Percentiles rank a stretch among this genome's conserved stretches.
phyloP scores from a whole-genome alignment of 768 basidiomycete species.

The Suillus plorans region DNA sequence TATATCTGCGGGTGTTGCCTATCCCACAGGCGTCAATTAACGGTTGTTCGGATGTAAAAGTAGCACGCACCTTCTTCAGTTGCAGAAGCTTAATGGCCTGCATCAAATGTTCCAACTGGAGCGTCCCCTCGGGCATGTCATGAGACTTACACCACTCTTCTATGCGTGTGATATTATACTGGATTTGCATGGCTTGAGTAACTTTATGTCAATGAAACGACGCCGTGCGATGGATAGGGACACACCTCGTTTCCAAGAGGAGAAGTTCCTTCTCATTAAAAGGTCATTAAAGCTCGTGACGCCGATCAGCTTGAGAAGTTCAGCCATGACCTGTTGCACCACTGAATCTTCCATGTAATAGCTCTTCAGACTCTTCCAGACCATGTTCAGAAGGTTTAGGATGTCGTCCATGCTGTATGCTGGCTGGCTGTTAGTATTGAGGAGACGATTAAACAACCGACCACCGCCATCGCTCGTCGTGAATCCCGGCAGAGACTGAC shows the following conservation, averaged over 20 bases:
- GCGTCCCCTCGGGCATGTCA: slow-evolving; percentile 97
- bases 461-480: slow-evolving; percentile 94
- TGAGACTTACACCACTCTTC: slow-evolving; percentile 99
- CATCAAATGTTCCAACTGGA: slow-evolving; percentile 98
- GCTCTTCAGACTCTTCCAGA: slow-evolving; percentile 97
- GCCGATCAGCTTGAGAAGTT: slow-evolving; percentile 92
- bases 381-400: slow-evolving; percentile 92
- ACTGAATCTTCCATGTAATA: slow-evolving; percentile 99
- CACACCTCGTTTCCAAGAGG: slow-evolving; percentile 98
- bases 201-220: slow-evolving; percentile 2
- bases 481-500: slow-evolving; percentile 96
- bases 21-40: slow-evolving; percentile 14
- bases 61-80: slow-evolving; percentile 80
- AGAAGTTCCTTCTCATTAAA: slow-evolving; percentile 97
- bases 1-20: slow-evolving; percentile 93
- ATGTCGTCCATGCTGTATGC: slow-evolving; percentile 99
- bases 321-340: slow-evolving; percentile 92
- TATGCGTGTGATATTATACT: slow-evolving; percentile 97
- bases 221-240: slow-evolving; percentile 10
- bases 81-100: slow-evolving; percentile 98
- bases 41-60: background rate
- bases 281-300: slow-evolving; percentile 98
- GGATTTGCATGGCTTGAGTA: slow-evolving; percentile 94
- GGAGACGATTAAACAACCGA: slow-evolving; percentile 88
- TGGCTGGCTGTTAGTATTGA: slow-evolving; percentile 82